These are phyloP conservation scores for Mucor plumbeus DNA, from an alignment of 371 early-diverging fungal species.

Conservation along the genomic window DNA sequence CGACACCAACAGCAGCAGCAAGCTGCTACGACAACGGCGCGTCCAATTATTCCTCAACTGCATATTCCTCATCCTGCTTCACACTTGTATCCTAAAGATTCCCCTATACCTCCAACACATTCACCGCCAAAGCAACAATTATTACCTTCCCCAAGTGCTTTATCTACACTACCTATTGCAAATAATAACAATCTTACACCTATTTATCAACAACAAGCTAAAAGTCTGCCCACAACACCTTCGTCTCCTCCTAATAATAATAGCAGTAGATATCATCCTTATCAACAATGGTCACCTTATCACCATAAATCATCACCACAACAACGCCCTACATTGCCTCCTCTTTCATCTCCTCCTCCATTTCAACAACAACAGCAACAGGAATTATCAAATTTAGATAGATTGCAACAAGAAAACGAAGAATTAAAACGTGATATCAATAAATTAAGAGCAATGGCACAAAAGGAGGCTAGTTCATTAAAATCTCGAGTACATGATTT, in stretches of 20 bases:
- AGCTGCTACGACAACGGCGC: neutral
- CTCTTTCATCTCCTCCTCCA: conserved; percentile 17
- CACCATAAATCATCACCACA: neutral
- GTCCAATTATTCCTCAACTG: conserved; percentile 35
- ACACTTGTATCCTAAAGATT: conserved; percentile 23
- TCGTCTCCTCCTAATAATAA: conserved; percentile 25
- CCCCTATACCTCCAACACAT: conserved; percentile 15
- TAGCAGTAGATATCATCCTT: conserved; percentile 14
- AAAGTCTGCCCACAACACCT: conserved; percentile 30
- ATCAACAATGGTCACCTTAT: conserved; percentile 28
- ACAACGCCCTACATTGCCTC: conserved; percentile 9
- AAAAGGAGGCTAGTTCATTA: conserved; percentile 19
- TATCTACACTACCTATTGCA: conserved; percentile 29
- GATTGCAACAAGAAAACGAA: conserved; percentile 31
- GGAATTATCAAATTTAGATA: conserved; percentile 9
- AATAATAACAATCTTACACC: conserved; percentile 25
- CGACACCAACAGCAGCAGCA: neutral
- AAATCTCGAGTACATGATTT: conserved; percentile 38
- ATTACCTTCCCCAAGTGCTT: conserved; percentile 35
- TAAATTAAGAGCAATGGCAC: conserved; percentile 26
- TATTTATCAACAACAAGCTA: conserved; percentile 22
- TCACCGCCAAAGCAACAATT: conserved; percentile 23
- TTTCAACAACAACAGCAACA: conserved; percentile 16
- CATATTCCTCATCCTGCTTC: conserved; percentile 36
- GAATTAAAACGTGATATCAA: conserved; percentile 31